Percentiles rank a stretch among this genome's conserved stretches.
Evolutionary conservation across 345 rosid genomes (phyloP).

Genomic region (Salix viminalis): DNA sequence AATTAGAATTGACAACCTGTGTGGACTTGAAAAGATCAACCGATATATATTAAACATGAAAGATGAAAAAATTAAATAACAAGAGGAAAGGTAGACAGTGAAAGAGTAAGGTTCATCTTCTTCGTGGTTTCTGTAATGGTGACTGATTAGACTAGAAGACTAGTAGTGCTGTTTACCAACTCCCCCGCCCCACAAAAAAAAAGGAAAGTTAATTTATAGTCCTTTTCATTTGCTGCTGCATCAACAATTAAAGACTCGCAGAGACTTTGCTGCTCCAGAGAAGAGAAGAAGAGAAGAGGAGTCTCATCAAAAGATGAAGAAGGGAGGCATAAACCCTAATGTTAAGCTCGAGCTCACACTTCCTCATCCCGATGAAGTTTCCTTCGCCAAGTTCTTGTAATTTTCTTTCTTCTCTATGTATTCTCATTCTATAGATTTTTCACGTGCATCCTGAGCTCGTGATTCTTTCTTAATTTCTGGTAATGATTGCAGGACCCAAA

Average conservation of each 20-base stretch:
- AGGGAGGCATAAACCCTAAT: conserved; percentile 45
- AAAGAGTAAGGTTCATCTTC: conserved; percentile 2
- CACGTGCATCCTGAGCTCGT: background rate
- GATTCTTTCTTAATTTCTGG: background rate
- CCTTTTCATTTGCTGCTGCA: background rate
- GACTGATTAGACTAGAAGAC: background rate
- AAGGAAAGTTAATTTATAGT: background rate
- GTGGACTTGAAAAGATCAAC: too few species aligned
- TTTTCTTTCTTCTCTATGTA: background rate
- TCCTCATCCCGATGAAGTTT: conserved; percentile 46
- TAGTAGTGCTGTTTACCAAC: background rate
- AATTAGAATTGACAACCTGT: too few species aligned
- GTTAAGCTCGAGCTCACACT: conserved; percentile 46
- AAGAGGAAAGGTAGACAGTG: background rate
- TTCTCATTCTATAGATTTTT: background rate
- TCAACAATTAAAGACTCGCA: background rate
- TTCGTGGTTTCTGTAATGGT: conserved; percentile 4
- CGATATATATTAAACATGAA: background rate
- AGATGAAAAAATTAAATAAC: background rate
- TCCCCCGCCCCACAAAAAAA: background rate
- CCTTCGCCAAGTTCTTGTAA: conserved; percentile 70
- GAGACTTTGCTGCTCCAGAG: background rate
- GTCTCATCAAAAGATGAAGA: conserved; percentile 47
- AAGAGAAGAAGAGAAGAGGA: background rate
- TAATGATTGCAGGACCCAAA: conserved; percentile 52